Evolutionary conservation across 805 yeast species (phyloP), one percentile per base, ranked within the genome.

Genomic region (Tetrapisispora nanseiensis): DNA sequence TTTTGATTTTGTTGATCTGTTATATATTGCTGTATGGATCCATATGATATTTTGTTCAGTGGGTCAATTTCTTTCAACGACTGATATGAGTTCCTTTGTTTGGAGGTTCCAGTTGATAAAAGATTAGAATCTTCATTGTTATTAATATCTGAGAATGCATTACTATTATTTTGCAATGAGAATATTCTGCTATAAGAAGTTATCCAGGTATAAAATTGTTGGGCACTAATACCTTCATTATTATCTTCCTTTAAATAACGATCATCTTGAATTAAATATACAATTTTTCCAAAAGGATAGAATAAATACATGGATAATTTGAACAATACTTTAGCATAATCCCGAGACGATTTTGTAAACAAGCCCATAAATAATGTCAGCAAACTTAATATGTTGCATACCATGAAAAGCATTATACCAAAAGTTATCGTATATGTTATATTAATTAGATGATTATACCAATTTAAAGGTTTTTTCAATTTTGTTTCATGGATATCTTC

Each of bases 141-240:
- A 15, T 7, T 22, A 18, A 22, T 12, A 4, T 4, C 38, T 63
- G 50, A 8, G n/a, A 15, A 33, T 21, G 28, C 38, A 24, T 15
- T 24, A n/a, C n/a, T n/a, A 24, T 35, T 35, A 27, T 19, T 26
- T 27, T 40, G 42, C 12, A 12, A n/a, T 16, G 37, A 21, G 22
- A 40, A 40, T 3, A 89, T 69, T 27, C 87, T 86, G 49, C 78
- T 80, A 46, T 83, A 82, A 23, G 70, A 70, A 5, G 79, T 71
- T 57, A 94, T 81, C 98, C 98, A 90, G 46, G 80, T 71, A 49
- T 82, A 80, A 57, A 86, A 92, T 61, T 89, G 97, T 16, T 80
- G 78, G 8, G 86, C 69, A 5, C 89, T 75, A 27, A 90, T 74
- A 16, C 97, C 97, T 54, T 85, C 94, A 51, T 87, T 78, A 37